Conservation (phyloP, 1,284 basidiomycete species). For the Takashimella koratensis region DNA sequence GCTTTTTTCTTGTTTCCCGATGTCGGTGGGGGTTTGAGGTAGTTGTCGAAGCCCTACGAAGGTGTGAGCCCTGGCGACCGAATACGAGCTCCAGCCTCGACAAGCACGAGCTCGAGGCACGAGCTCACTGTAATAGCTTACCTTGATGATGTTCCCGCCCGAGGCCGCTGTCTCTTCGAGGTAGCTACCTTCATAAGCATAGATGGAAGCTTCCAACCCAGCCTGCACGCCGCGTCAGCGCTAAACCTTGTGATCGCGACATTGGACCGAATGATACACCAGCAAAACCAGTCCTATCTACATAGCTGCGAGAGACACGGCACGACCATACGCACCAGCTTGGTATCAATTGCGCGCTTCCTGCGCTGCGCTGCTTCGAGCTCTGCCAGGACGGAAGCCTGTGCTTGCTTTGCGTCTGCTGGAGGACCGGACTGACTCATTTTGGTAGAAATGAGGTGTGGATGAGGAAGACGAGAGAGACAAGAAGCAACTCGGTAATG, state of each 20-base stretch:
- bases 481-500: too few species aligned
- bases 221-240: too few species aligned
- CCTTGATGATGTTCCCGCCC: conserved; percentile 51
- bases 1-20: conserved; percentile 43
- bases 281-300: too few species aligned
- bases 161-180: conserved; percentile 48
- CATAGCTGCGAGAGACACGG: not conserved
- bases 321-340: conserved; percentile 24
- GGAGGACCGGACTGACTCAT: conserved; percentile 44
- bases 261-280: not conserved
- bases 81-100: too few species aligned
- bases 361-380: conserved; percentile 39
- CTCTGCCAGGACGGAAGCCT: conserved; percentile 38
- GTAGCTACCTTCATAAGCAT: conserved; percentile 53
- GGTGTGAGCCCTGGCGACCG: too few species aligned
- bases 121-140: conserved; percentile 14
- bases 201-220: conserved; percentile 51
- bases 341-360: conserved; percentile 40
- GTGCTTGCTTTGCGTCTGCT: conserved; percentile 47
- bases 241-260: too few species aligned
- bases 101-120: too few species aligned
- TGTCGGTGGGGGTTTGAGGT: conserved; percentile 48
- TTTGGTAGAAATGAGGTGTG: not conserved
- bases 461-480: too few species aligned
- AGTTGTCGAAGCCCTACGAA: conserved; percentile 51